These are phyloP conservation scores for Saccharomycopsis fermentans DNA, from an alignment of 805 yeast species.

Conservation along the genomic window DNA sequence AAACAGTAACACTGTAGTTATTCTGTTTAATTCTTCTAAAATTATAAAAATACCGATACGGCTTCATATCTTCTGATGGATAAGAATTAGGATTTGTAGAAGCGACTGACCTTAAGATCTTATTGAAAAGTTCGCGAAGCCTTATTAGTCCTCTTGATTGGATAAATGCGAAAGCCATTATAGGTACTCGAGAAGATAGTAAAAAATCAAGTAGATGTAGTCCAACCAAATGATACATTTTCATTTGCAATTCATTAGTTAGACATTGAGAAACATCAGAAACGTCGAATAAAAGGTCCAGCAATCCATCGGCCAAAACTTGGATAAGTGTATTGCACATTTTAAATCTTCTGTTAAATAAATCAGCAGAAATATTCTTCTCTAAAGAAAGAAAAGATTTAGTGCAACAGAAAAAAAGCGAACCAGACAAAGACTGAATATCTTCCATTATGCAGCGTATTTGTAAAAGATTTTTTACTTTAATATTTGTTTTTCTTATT, in stretches of 20 bases:
- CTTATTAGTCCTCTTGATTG: conserved; percentile 39
- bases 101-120: conserved; percentile 23
- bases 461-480: conserved; percentile 52
- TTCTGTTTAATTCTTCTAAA: conserved; percentile 6
- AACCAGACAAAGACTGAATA: conserved; percentile 11
- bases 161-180: conserved; percentile 34
- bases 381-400: not conserved
- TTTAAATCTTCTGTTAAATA: not conserved
- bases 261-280: not conserved
- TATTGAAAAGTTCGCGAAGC: conserved; percentile 24
- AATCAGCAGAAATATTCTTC: not conserved
- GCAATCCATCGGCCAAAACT: conserved; percentile 15
- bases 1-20: conserved; percentile 10
- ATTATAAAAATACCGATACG: not conserved
- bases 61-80: not conserved
- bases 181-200: not conserved
- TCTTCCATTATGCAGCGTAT: conserved; percentile 35
- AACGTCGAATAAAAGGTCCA: conserved; percentile 19
- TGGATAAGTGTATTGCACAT: not conserved
- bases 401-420: not conserved
- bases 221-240: conserved; percentile 27
- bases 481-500: conserved; percentile 39
- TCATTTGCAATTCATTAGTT: conserved; percentile 16
- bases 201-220: conserved; percentile 28
- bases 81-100: not conserved